Evolutionary conservation across 257 asterid genomes (phyloP), one percentile per base, ranked within the genome.

Genomic region (Thymus quinquecostatus): DNA sequence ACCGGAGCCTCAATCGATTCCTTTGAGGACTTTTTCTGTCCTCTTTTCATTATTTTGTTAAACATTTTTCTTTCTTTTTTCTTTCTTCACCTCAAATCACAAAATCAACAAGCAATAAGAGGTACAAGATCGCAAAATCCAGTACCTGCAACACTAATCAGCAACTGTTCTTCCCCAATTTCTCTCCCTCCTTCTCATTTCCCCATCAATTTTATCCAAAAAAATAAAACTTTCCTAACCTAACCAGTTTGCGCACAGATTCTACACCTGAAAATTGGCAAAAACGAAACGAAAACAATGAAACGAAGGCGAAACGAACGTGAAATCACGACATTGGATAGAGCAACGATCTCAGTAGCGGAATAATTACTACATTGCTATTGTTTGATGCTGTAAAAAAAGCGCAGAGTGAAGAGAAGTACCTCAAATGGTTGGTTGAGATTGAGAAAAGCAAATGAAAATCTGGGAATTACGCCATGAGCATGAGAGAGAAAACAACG

Each of bases 21-120:
- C 40, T 83, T 88, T 0, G 86, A 83, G 87, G 88, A 79, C 87
- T 83, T 80, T 59, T 75, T 79, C 43, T 86, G 90, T 88, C 96
- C 90, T 72, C 86, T 78, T 79, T 86, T 88, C 87, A 86, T 88
- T 61, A 86, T 79, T 70, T 82, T 80, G 84, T 86, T 82, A 53
- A 88, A 88, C 95, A 88, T 88, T 63, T 14, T 69, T 59, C 61
- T 68, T 68, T 47, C 55, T 86, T 67, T n/a, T 66, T 65, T 14
- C 54, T 63, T 64, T 56, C 58, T 68, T 56, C 58, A 30, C 34
- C 74, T 44, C 64, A 68, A 67, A 13, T 57, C n/a, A 58, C 40
- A 60, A 21, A 67, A 74, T 62, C 80, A 44, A 64, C 33, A 43
- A 66, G 61, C 73, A 41, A 65, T 61, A 27, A 61, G 14, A n/a